Evolutionary conservation across 345 rosid species (phyloP), one percentile per base, ranked within the genome.

Genomic region (Gossypium thurberi): DNA sequence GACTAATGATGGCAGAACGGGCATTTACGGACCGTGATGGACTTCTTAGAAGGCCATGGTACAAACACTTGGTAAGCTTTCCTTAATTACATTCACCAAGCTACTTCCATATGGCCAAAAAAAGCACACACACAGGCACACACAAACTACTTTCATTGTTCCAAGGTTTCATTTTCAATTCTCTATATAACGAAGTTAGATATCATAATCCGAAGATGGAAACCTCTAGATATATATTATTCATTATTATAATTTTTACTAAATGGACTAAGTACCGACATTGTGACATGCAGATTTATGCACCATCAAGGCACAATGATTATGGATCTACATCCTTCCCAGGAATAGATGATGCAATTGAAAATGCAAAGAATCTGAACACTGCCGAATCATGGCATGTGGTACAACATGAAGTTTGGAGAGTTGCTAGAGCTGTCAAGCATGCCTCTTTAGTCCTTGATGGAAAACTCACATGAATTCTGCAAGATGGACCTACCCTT

Each of bases 341-440:
- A 0, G 97, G 97, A 48, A 79, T 89, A 74, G 85, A 86, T 42
- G 95, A 93, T 84, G 93, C 93, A 25, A 70, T 85, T 0, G 91
- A 89, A 71, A 77, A 73, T 65, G 97, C 93, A 33, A 86, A 75
- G 84, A 79, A 40, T 20, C 55, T 85, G 1, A 76, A 84, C 57
- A 91, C 88, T 1, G 60, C 83, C 51, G 84, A 77, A 28, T 84
- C 92, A 48, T 91, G 98, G 97, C 70, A 72, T 13, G 40, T 43
- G 65, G 97, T 91, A 57, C 95, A 91, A 73, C 95, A 91, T 18
- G 88, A 91, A 82, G 87, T 89, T 9, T 91, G 97, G 93, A 85
- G 95, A 82, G 89, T 89, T 73, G 78, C 93, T 20, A 85, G 98
- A 84, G 95, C 85, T 68, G 58, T 91, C 66, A 78, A 76, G 75